Base-by-base conservation (phyloP, 139 green algal genomes). In the Ettlia oleoabundans region DNA sequence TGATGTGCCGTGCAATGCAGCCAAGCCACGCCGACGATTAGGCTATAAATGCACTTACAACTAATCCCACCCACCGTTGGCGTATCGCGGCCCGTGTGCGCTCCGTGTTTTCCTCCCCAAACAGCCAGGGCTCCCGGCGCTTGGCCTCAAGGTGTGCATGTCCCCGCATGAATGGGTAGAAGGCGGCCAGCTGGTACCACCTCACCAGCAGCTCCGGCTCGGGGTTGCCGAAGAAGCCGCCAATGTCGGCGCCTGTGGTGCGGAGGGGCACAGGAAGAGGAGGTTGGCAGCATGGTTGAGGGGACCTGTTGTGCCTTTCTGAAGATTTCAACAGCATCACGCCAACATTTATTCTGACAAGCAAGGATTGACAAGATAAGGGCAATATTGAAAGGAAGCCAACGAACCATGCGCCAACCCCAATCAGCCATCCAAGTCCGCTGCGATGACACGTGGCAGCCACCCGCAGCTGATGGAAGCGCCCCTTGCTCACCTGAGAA, bases 151-250 rank as follows among this genome's bases (percentile, higher is more conserved):
- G 86, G 89, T 99, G 97, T 1, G 95, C 97, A 85, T 99, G 97
- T 52, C 91, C 97, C 15, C 83, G 86, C 90, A 99, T 98, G 90
- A 99, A 99, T 63, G 97, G 97, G 87, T 98, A 98, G 93, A 93
- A 99, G 30, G 88, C 87, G 15, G 90, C 97, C 33, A 97, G 26
- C 91, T 99, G 97, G 86, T 98, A 98, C 94, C 93, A 99, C 21
- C 97, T 85, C 24, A 87, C 93, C n/a, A 98, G 75, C 30, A 99
- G 94, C 89, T 99, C 96, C 2, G 91, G 63, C 53, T 98, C 92
- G 3, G 96, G 96, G 89, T 99, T 99, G 77, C 96, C 96, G 77
- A 99, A 99, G 87, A 99, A 99, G 22, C 97, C 97, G 30, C 96
- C 97, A 42, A 99, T 94, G 76, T 99, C 97, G 6, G 97, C 97